Conservation (phyloP, 2,329 filamentous ascomycete genomes). For the Plenodomus tracheiphilus region DNA sequence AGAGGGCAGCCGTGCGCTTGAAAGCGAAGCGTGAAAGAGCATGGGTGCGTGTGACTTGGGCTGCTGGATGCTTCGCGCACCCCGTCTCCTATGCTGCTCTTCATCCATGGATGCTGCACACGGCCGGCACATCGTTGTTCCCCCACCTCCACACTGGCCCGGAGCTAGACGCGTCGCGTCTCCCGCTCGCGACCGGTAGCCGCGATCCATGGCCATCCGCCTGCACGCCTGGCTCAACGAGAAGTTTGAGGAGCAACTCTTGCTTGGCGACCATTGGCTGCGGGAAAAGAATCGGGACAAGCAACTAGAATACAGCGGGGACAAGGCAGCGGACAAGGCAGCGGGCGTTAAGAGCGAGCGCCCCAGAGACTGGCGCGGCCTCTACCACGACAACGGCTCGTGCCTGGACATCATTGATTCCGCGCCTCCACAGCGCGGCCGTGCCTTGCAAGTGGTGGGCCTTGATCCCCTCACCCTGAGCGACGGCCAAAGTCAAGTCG, state of each 20-base stretch:
- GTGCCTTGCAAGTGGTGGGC: constrained; percentile 28
- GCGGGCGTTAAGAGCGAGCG: constrained; percentile 5
- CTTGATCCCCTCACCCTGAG: constrained; percentile 26
- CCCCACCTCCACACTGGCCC: neutral
- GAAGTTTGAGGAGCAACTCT: constrained; percentile 21
- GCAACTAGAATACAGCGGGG: too few species aligned
- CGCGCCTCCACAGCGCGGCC: constrained; percentile 6
- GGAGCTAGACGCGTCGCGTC: constrained; percentile 17
- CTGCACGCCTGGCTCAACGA: constrained; percentile 29
- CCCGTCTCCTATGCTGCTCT: too few species aligned
- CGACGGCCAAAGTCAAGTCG: constrained; percentile 29
- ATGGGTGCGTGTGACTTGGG: too few species aligned
- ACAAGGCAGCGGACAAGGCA: constrained; percentile 9
- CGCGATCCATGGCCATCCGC: constrained; percentile 16
- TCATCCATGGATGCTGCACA: too few species aligned
- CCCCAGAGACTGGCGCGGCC: constrained; percentile 19
- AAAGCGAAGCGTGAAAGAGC: too few species aligned
- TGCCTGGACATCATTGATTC: constrained; percentile 32
- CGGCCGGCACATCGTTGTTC: too few species aligned
- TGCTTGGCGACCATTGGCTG: constrained; percentile 28
- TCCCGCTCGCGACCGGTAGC: constrained; percentile 1
- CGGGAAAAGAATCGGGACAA: too few species aligned
- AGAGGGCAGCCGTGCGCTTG: too few species aligned
- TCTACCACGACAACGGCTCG: constrained; percentile 42
- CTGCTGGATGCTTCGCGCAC: too few species aligned